These are phyloP conservation scores for Draba incana DNA, from an alignment of 345 rosid species.

Conservation along the genomic window DNA sequence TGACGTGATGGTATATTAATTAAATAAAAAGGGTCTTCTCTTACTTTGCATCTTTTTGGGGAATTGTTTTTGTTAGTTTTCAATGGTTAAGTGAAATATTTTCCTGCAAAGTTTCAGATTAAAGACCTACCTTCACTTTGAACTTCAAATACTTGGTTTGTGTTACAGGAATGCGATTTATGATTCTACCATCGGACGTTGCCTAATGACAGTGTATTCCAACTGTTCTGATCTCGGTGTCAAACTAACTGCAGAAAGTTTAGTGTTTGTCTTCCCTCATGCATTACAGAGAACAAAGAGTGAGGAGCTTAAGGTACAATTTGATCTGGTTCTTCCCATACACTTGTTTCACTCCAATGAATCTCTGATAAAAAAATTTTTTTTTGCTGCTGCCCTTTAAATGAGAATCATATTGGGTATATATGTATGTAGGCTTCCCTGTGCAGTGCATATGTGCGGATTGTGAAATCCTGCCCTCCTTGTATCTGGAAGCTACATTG, in stretches of 20 bases:
- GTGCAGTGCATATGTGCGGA: slow-evolving; percentile 68
- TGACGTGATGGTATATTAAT: slow-evolving; percentile 24
- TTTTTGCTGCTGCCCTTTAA: slow-evolving; percentile 13
- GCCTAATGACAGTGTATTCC: slow-evolving; percentile 64
- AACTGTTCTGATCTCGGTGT: slow-evolving; percentile 75
- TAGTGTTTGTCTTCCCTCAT: slow-evolving; percentile 56
- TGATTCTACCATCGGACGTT: slow-evolving; percentile 81
- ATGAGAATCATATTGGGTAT: slow-evolving; percentile 20
- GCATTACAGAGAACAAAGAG: slow-evolving; percentile 77
- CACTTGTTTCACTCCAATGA: slow-evolving; percentile 29
- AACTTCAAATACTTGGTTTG: slow-evolving; percentile 28
- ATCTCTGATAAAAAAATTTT: slow-evolving; percentile 10
- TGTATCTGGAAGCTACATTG: slow-evolving; percentile 78
- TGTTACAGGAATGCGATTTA: slow-evolving; percentile 61
- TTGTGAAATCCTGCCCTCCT: slow-evolving; percentile 78
- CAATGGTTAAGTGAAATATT: slow-evolving; percentile 11
- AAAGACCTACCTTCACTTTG: slow-evolving; percentile 25
- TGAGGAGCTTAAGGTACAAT: slow-evolving; percentile 77
- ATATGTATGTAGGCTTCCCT: slow-evolving; percentile 64
- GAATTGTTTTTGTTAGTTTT: background rate
- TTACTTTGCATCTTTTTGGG: slow-evolving; percentile 11
- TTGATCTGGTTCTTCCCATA: slow-evolving; percentile 21
- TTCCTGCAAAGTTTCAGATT: slow-evolving; percentile 15
- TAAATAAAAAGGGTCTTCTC: background rate
- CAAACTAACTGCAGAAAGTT: slow-evolving; percentile 66